phyloP scores from a whole-genome alignment of 208 protist species.

The Vickermania spadyakhi region DNA sequence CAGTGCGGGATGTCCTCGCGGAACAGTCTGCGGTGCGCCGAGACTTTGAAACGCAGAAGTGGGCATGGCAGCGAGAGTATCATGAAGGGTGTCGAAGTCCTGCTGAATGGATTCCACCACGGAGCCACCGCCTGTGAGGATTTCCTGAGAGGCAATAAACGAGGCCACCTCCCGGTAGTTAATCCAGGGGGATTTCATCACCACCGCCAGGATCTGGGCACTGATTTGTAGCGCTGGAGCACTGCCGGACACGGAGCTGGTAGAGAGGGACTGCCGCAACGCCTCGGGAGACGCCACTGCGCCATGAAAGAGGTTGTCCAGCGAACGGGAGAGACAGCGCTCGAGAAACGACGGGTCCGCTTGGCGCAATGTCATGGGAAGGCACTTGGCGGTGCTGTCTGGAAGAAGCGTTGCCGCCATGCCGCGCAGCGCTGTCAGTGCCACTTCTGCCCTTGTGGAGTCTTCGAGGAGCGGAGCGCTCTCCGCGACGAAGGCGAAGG shows the following conservation, averaged over 20 bases:
- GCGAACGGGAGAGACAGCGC: constrained; percentile 20
- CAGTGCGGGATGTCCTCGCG: no score
- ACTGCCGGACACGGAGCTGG: background rate
- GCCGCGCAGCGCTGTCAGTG: constrained; percentile 10
- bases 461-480: background rate
- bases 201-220: background rate
- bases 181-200: background rate
- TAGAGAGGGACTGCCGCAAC: no score
- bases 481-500: constrained; percentile 15
- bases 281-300: background rate
- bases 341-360: constrained; percentile 21
- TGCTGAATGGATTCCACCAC: no score
- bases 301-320: constrained; percentile 19
- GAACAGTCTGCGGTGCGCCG: no score
- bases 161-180: no score
- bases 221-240: background rate
- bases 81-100: no score
- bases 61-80: no score
- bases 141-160: no score
- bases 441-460: constrained; percentile 6
- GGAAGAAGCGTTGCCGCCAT: constrained; percentile 13
- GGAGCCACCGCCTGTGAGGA: no score
- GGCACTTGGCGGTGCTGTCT: constrained; percentile 1
- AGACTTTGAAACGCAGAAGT: no score
- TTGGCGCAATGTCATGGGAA: background rate